Conservation (phyloP, 352 stramenopile genomes). For the Globisporangium nagaii region DNA sequence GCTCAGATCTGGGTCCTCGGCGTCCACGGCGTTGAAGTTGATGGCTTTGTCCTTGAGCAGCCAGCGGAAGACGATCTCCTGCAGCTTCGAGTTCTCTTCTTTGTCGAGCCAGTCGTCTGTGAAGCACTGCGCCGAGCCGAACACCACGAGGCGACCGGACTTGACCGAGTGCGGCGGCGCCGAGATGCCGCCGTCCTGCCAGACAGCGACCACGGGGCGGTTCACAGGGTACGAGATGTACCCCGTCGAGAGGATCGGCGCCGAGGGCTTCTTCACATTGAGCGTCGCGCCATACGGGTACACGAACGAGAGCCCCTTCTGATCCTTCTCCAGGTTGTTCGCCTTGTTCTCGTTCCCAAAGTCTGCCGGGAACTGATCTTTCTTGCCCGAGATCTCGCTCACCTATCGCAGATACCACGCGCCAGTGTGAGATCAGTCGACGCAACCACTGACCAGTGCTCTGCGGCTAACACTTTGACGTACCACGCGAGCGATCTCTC, state of each 20-base stretch:
- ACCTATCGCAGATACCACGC: constrained; percentile 20
- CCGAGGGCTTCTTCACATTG: constrained; percentile 88
- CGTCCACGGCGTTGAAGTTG: constrained; percentile 59
- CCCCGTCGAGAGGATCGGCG: constrained; percentile 85
- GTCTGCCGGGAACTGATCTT: constrained; percentile 38
- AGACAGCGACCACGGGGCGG: constrained; percentile 88
- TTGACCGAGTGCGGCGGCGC: constrained; percentile 45
- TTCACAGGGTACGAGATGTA: constrained; percentile 96
- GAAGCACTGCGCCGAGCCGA: constrained; percentile 92
- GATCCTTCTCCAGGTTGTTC: constrained; percentile 65
- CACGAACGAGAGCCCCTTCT: constrained; percentile 90
- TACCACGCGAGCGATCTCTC: constrained; percentile 83
- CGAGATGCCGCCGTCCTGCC: constrained; percentile 74
- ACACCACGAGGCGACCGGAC: constrained; percentile 76
- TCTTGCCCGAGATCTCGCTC: constrained; percentile 63
- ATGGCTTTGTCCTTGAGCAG: constrained; percentile 84
- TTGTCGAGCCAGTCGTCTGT: constrained; percentile 95
- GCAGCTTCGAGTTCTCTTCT: constrained; percentile 91
- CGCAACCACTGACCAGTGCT: no score
- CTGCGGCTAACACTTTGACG: no score
- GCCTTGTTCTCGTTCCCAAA: constrained; percentile 30
- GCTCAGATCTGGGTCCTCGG: constrained; percentile 79
- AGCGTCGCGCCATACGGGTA: constrained; percentile 94
- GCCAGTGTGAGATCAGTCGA: no score
- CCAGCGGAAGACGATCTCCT: constrained; percentile 92